Evolutionary conservation across 768 basidiomycete species (phyloP), one percentile per base, ranked within the genome.

Genomic region (Trametes gibbosa): DNA sequence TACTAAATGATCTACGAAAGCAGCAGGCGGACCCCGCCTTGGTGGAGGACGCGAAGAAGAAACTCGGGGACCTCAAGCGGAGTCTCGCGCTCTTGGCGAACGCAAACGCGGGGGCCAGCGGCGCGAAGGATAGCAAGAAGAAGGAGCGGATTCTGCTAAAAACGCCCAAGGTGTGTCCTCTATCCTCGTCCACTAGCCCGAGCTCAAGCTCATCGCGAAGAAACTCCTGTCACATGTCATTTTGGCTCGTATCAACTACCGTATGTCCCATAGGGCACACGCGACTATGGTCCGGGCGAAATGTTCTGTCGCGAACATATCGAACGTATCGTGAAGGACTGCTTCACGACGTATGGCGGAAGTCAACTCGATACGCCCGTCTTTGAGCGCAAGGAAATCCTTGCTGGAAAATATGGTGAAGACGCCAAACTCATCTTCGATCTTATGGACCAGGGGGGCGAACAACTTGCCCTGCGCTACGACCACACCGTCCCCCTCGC

Each of bases 401-500:
- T 98, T 42, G 84, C 95, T 0, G 96, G 93, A 59, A 99, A 99
- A 75, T 97, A 98, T 65, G 97, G 97, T 52, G 97, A 99, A 73
- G 97, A 98, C 70, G 82, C 86, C 39, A 99, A 98, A 72, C 85
- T 98, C 65, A 98, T 99, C 61, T 98, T 97, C 70, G 97, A 98
- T 73, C 81, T 99, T 49, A 86, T 88, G 80, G 97, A 98, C 73
- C 96, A 99, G 69, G 96, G 97, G 2, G 97, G 97, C 6, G 97
- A 99, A 73, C 84, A 98, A 68, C 87, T 98, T 51, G 92, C 93
- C 12, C 75, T 99, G 66, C 79, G 97, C 53, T 98, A 98, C 69
- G 96, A 99, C 70, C 88, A 98, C 69, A 99, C 96, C 23, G 96
- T 98, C 24, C 97, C 97, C 5, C 87, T 99, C 42, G 97, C 96